Conservation (phyloP, 345 rosid genomes). For the Carallia pectinifolia region DNA sequence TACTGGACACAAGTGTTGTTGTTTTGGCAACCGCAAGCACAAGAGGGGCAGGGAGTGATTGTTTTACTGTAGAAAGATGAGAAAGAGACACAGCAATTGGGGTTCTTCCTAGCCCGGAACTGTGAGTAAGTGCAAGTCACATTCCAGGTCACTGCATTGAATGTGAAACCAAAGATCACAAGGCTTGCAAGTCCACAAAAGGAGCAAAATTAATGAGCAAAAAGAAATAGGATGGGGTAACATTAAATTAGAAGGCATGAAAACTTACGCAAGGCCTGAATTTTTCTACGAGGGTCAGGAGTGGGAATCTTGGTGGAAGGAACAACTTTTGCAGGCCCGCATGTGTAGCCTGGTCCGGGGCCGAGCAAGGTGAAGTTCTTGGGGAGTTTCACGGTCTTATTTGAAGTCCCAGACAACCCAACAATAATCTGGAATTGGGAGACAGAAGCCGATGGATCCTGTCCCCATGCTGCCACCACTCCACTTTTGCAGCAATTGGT, state of each 20-base stretch:
- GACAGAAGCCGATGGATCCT: slow-evolving; percentile 67
- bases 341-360: slow-evolving; percentile 85
- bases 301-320: slow-evolving; percentile 63
- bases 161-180: neutral
- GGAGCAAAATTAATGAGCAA: too few relatives aligned
- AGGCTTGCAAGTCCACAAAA: too few relatives aligned
- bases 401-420: slow-evolving; percentile 73
- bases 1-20: slow-evolving; percentile 69
- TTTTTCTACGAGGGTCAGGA: slow-evolving; percentile 56
- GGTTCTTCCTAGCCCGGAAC: slow-evolving; percentile 63
- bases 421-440: slow-evolving; percentile 76
- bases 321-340: slow-evolving; percentile 76
- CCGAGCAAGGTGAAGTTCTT: slow-evolving; percentile 83
- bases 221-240: too few relatives aligned
- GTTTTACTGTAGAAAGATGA: slow-evolving; percentile 87
- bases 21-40: slow-evolving; percentile 85
- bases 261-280: slow-evolving; percentile 78
- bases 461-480: slow-evolving; percentile 72
- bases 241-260: neutral
- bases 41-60: slow-evolving; percentile 69
- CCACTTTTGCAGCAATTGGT: slow-evolving; percentile 93
- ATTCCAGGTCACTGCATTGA: slow-evolving; percentile 81
- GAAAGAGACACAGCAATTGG: slow-evolving; percentile 80
- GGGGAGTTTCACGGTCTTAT: slow-evolving; percentile 80
- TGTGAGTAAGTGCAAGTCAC: slow-evolving; percentile 92